These are phyloP conservation scores for Schwanniomyces sp. DNA, from an alignment of 805 yeast species.

Conservation along the genomic window DNA sequence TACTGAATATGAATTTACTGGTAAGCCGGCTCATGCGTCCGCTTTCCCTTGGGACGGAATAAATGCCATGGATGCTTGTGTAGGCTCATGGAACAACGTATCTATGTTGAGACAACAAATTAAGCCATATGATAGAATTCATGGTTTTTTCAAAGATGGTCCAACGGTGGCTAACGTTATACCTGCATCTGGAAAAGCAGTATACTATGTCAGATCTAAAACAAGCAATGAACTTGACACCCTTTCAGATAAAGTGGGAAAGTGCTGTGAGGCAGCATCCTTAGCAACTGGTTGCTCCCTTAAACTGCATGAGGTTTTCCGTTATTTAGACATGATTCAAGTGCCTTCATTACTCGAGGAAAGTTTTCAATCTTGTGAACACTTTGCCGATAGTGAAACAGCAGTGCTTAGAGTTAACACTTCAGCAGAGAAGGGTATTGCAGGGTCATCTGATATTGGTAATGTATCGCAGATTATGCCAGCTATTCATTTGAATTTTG, in stretches of 20 bases:
- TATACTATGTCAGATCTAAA: constrained; percentile 12
- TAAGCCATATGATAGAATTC: constrained; percentile 19
- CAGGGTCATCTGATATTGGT: constrained; percentile 21
- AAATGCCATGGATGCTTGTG: constrained; percentile 26
- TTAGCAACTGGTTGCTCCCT: constrained; percentile 31
- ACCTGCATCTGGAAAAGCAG: constrained; percentile 17
- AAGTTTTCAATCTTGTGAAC: constrained; percentile 3
- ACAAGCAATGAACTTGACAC: constrained; percentile 13
- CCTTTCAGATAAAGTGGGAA: constrained; percentile 20
- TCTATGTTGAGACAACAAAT: constrained; percentile 26
- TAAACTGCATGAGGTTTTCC: constrained; percentile 27
- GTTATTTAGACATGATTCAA: constrained; percentile 18
- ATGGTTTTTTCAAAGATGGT: constrained; percentile 18
- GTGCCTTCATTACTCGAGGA: constrained; percentile 6
- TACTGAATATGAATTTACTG: constrained; percentile 16
- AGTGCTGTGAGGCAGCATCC: constrained; percentile 21
- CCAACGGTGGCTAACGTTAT: constrained; percentile 22
- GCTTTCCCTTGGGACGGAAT: constrained; percentile 27
- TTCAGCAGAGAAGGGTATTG: constrained; percentile 6
- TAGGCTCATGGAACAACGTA: constrained; percentile 18
- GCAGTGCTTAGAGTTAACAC: not conserved
- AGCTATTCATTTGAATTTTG: constrained; percentile 12
- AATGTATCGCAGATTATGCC: constrained; percentile 19
- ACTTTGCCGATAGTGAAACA: not conserved
- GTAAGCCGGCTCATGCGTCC: constrained; percentile 25